These are phyloP conservation scores for Filosporella fistucella DNA, from an alignment of 495 filamentous ascomycete genomes.

Conservation along the genomic window DNA sequence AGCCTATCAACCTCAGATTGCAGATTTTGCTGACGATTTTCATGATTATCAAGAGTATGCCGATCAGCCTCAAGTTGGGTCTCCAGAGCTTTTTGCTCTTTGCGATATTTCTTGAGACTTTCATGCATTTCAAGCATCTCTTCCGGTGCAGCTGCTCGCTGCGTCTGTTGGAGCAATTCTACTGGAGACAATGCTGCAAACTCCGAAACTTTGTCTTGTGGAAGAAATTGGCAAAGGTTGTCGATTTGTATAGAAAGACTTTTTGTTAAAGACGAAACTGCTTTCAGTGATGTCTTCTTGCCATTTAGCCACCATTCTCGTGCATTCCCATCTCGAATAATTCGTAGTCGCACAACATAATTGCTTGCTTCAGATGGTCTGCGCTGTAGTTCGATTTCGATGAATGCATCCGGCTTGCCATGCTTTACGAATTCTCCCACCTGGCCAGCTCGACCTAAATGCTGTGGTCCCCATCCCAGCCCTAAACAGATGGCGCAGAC, in stretches of 20 bases:
- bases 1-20: conserved; percentile 81
- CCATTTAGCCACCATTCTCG: conserved; percentile 69
- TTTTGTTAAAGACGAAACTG: conserved; percentile 59
- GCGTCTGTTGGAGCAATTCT: conserved; percentile 82
- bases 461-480: conserved; percentile 75
- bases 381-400: conserved; percentile 84
- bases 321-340: conserved; percentile 77
- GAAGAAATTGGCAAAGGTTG: conserved; percentile 96
- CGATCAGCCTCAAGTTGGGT: conserved; percentile 50
- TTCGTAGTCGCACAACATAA: conserved; percentile 66
- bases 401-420: conserved; percentile 66
- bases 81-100: conserved; percentile 62
- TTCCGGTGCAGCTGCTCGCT: conserved; percentile 76
- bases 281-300: conserved; percentile 46
- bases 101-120: conserved; percentile 63
- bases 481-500: conserved; percentile 97
- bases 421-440: conserved; percentile 92
- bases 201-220: conserved; percentile 93
- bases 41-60: conserved; percentile 58
- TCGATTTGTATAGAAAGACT: conserved; percentile 87
- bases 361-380: conserved; percentile 50
- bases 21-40: conserved; percentile 70
- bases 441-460: conserved; percentile 83
- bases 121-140: conserved; percentile 79
- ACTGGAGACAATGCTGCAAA: conserved; percentile 82